Evolutionary conservation across 768 basidiomycete species (phyloP).

Genomic region (Amanita fuliginea): DNA sequence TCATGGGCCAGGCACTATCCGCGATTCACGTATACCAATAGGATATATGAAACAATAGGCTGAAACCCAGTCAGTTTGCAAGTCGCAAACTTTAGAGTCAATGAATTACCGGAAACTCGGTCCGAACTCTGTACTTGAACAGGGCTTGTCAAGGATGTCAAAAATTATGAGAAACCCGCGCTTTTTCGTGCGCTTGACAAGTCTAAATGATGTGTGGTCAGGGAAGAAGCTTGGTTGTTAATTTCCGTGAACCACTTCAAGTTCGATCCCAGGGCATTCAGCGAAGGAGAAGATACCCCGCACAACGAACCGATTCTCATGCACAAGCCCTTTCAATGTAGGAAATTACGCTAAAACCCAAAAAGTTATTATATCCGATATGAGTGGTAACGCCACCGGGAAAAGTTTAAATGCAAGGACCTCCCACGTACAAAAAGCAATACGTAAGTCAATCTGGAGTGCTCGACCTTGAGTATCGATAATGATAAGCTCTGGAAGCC

Average conservation of each 20-base stretch:
- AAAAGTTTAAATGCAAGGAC: too few species aligned
- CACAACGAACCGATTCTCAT: conserved; percentile 38
- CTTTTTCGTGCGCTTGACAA: conserved; percentile 20
- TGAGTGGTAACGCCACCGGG: conserved; percentile 11
- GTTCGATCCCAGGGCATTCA: conserved; percentile 28
- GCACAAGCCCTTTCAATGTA: conserved; percentile 25
- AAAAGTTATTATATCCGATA: conserved; percentile 31
- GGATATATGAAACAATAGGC: conserved; percentile 34
- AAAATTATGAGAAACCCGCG: background rate
- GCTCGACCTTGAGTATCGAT: too few species aligned
- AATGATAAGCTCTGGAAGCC: too few species aligned
- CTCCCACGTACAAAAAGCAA: too few species aligned
- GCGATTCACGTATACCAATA: conserved; percentile 26
- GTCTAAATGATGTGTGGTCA: conserved; percentile 36
- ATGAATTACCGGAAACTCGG: background rate
- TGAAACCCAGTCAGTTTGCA: conserved; percentile 31
- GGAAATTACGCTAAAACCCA: conserved; percentile 27
- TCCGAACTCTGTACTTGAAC: conserved; percentile 31
- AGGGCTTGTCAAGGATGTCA: conserved; percentile 24
- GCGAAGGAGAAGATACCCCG: conserved; percentile 26
- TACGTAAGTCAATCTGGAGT: too few species aligned
- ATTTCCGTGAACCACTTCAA: background rate
- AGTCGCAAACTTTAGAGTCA: conserved; percentile 30
- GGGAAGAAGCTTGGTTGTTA: conserved; percentile 39
- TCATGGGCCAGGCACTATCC: conserved; percentile 40